Evolutionary conservation across 2,329 filamentous ascomycete species (phyloP).

Genomic region (Microdochium nivale): DNA sequence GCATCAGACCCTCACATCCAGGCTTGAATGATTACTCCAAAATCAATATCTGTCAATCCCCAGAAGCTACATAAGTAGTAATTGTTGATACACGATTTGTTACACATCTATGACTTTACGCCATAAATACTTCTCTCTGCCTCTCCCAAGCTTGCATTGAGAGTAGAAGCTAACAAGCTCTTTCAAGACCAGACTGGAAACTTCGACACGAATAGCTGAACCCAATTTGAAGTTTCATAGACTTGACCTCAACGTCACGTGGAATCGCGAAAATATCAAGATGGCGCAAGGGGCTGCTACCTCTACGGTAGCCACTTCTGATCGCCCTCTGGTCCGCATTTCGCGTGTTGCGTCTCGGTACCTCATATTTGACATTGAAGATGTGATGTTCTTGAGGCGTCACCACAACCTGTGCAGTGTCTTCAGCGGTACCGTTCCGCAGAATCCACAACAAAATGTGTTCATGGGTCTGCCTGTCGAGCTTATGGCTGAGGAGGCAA

Average conservation of each 20-base stretch:
- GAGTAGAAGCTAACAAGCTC: background rate
- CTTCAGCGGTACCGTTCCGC: slow-evolving; percentile 78
- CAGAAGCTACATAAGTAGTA: slow-evolving; percentile 45
- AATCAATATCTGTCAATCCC: slow-evolving; percentile 73
- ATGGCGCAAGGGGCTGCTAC: slow-evolving; percentile 3
- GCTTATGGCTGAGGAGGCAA: slow-evolving; percentile 83
- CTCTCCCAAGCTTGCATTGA: background rate
- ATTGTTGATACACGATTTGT: slow-evolving; percentile 39
- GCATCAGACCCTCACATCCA: background rate
- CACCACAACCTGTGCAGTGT: slow-evolving; percentile 79
- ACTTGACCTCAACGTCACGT: background rate
- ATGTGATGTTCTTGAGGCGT: slow-evolving; percentile 69
- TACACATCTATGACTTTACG: slow-evolving; percentile 20
- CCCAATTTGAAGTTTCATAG: background rate
- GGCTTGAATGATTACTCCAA: slow-evolving; percentile 51
- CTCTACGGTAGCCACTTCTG: slow-evolving; percentile 15
- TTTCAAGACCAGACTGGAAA: background rate
- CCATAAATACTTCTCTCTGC: background rate
- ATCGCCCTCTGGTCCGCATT: slow-evolving; percentile 58
- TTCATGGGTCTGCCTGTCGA: slow-evolving; percentile 85
- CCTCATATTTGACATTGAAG: slow-evolving; percentile 80
- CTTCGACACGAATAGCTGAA: background rate
- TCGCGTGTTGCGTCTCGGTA: slow-evolving; percentile 73
- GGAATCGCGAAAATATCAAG: background rate
- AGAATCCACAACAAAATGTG: slow-evolving; percentile 89